Conservation (phyloP, 2,329 filamentous ascomycete genomes). For the Sphaerulina vaccinii region DNA sequence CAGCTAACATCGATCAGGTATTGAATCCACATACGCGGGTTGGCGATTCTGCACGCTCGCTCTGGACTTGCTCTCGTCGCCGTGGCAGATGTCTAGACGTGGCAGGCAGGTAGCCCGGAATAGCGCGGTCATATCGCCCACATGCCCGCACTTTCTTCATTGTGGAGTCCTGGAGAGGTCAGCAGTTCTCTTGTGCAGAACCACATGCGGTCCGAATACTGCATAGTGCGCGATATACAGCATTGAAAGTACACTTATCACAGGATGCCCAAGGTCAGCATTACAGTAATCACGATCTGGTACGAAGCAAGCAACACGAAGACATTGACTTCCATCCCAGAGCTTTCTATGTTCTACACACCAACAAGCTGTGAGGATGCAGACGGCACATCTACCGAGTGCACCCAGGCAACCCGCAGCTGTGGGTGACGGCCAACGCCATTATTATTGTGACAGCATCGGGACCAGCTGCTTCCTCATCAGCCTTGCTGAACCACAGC, state of each 20-base stretch:
- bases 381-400: not conserved
- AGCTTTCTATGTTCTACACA: not conserved
- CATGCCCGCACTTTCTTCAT: not conserved
- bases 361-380: not conserved
- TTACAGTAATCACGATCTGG: too few relatives aligned
- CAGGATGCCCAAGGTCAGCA: too few relatives aligned
- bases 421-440: not conserved
- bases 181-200: not conserved
- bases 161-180: constrained; percentile 10
- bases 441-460: not conserved
- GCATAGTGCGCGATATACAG: too few relatives aligned
- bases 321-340: too few relatives aligned
- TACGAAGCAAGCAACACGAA: too few relatives aligned
- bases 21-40: constrained; percentile 2
- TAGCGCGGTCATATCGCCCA: not conserved
- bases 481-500: too few relatives aligned
- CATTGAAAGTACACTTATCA: too few relatives aligned
- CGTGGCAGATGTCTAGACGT: not conserved
- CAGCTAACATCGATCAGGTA: not conserved
- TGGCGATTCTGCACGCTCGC: too few relatives aligned
- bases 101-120: not conserved
- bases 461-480: too few relatives aligned
- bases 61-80: too few relatives aligned
- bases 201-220: not conserved
- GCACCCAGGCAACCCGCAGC: not conserved